phyloP scores from a whole-genome alignment of 495 filamentous ascomycete genomes.

The Hypoxylon rickii region DNA sequence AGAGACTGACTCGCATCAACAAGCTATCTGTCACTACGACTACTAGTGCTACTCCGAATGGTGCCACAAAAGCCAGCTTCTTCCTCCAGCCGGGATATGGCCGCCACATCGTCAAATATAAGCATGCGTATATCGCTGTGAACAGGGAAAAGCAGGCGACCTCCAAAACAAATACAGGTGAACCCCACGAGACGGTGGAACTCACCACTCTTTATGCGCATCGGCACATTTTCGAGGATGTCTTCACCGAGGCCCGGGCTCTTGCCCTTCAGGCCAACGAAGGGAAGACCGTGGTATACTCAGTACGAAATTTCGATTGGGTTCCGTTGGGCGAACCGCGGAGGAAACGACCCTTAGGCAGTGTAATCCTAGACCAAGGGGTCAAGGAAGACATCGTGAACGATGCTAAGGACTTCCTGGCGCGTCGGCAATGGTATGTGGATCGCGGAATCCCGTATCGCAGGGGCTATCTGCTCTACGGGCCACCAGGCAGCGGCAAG shows the following conservation, averaged over 20 bases:
- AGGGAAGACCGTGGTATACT: conserved; percentile 95
- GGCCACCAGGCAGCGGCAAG: conserved; percentile 93
- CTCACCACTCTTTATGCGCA: conserved; percentile 89
- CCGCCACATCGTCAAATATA: conserved; percentile 81
- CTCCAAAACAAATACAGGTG: conserved; percentile 73
- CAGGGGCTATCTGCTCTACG: conserved; percentile 90
- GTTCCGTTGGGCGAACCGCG: conserved; percentile 83
- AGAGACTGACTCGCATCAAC: conserved; percentile 54
- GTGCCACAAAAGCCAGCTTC: conserved; percentile 77
- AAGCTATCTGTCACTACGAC: conserved; percentile 53
- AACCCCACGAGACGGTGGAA: conserved; percentile 92
- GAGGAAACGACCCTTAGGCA: conserved; percentile 83
- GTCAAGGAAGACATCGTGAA: conserved; percentile 83
- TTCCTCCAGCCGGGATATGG: conserved; percentile 89
- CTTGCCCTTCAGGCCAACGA: conserved; percentile 76
- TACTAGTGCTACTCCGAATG: conserved; percentile 64
- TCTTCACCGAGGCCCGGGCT: conserved; percentile 83
- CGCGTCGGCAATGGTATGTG: conserved; percentile 82
- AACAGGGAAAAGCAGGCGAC: conserved; percentile 79
- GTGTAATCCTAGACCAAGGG: conserved; percentile 84
- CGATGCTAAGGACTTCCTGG: conserved; percentile 84
- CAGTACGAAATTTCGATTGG: conserved; percentile 80
- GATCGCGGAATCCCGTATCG: conserved; percentile 95
- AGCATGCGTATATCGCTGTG: conserved; percentile 78
- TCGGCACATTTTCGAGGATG: conserved; percentile 80